These are phyloP conservation scores for Epicoccum sorghinum DNA, from an alignment of 2,329 filamentous ascomycete genomes.

Conservation along the genomic window DNA sequence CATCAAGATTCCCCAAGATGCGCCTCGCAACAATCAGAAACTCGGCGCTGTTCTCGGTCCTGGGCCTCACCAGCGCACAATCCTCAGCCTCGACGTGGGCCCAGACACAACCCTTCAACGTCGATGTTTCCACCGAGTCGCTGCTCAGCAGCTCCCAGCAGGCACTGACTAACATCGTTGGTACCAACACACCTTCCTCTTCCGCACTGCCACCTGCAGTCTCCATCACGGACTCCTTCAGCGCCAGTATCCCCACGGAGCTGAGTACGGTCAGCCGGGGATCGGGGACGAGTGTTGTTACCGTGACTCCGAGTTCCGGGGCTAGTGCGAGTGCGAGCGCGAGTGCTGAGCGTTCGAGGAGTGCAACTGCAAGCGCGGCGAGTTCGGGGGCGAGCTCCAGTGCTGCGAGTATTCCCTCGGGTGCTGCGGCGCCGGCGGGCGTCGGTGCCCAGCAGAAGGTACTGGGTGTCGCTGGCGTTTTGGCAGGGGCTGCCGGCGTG, in stretches of 20 bases:
- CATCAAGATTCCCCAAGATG: constrained; percentile 16
- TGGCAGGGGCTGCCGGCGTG: constrained; percentile 28
- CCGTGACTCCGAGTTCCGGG: not conserved
- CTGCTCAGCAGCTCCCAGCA: constrained; percentile 10
- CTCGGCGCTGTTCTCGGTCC: constrained; percentile 20
- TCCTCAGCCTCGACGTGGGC: not conserved
- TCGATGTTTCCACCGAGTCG: constrained; percentile 17
- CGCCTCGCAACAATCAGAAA: constrained; percentile 11
- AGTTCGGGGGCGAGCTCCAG: not conserved
- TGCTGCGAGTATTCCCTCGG: not conserved
- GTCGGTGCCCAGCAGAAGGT: constrained; percentile 7
- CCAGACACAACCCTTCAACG: constrained; percentile 24
- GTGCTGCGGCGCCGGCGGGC: constrained; percentile 11
- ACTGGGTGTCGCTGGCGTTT: constrained; percentile 24
- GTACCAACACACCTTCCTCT: not conserved
- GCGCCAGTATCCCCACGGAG: constrained; percentile 7
- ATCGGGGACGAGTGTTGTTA: not conserved
- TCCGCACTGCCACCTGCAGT: not conserved
- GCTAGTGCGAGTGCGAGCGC: constrained; percentile 3
- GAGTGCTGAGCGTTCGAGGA: constrained; percentile 1
- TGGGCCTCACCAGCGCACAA: constrained; percentile 18
- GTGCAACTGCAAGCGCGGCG: not conserved
- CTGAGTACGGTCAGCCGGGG: not conserved
- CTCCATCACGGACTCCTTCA: not conserved
- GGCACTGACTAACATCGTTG: constrained; percentile 7